Evolutionary conservation across 139 green algal species (phyloP).

Genomic region (Coccomyxa sp.): DNA sequence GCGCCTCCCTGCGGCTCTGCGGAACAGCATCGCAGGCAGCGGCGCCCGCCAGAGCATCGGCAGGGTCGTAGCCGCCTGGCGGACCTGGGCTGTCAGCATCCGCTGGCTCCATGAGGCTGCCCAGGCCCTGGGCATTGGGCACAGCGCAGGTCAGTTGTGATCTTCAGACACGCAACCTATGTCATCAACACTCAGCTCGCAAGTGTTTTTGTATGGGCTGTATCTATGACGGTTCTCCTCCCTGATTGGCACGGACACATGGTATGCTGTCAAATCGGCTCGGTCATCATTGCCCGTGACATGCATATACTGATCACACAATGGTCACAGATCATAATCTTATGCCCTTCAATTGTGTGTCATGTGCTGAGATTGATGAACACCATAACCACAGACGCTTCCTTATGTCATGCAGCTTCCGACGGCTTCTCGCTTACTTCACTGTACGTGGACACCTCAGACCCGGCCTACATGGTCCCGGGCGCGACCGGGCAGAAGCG

Average conservation of each 20-base stretch:
- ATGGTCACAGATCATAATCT: too few species aligned
- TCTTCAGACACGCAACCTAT: background rate
- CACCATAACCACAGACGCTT: background rate
- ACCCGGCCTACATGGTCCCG: background rate
- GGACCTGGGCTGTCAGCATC: slow-evolving; percentile 10
- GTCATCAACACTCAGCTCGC: background rate
- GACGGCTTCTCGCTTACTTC: background rate
- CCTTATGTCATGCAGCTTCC: background rate
- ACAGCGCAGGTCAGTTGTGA: background rate
- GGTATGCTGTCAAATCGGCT: background rate
- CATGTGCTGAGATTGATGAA: background rate
- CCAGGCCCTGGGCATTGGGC: background rate
- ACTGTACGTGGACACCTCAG: background rate
- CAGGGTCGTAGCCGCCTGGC: background rate
- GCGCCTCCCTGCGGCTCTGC: background rate
- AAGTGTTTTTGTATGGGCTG: background rate
- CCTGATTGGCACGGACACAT: background rate
- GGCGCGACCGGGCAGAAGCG: background rate
- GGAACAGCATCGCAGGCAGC: background rate
- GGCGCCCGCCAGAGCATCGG: background rate
- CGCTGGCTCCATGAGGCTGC: slow-evolving; percentile 12
- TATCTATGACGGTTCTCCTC: background rate
- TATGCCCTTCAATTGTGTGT: background rate
- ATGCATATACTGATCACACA: too few species aligned
- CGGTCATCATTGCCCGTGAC: too few species aligned